Evolutionary conservation across 2,329 filamentous ascomycete species (phyloP), one percentile per base, ranked within the genome.

Genomic region (Verticillium longisporum): DNA sequence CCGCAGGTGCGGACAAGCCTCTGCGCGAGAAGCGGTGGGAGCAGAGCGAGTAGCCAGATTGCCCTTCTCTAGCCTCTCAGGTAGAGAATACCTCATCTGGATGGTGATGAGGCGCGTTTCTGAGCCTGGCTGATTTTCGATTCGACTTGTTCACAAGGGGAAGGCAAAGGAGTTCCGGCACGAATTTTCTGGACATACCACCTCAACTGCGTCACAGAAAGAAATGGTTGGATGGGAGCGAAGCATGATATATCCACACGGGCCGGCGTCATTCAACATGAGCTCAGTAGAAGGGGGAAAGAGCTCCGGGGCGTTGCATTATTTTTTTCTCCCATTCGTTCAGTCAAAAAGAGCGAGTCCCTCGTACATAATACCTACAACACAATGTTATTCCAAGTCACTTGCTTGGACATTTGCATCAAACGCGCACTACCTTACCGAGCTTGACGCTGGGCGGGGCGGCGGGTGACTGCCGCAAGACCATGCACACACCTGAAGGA

Each of bases 21-120:
- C 72, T 95, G 60, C 83, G 94, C 59, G 94, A 98, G 76, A 81
- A 82, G 73, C 83, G 90, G 68, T 98, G 94, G 94, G 85, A 88
- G 33, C 81, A 88, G 70, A 67, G 72, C 62, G 71, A 75, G 67
- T 74, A 67, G 60, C 1, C 26, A 26, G 26, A 26, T 26, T 26
- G 26, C 26, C 26, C 26, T 26, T 26, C 26, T 26, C 26, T 26
- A 26, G 26, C 26, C 26, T 26, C 26, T 3, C 26, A 26, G 26
- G 26, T 36, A 36, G 34, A 36, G 34, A 2, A 13, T 36, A 50
- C 26, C 15, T 7, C 14, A 7, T 26, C 41, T 10, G 41, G 41
- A 10, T 18, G 41, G 18, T 15, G 38, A 13, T 10, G 18, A 26
- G 7, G 7, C n/a, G 18, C 9, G n/a, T 21, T 41, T 50, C n/a